These are phyloP conservation scores for Endogone sp. DNA, from an alignment of 192 early-diverging fungal species.

Conservation along the genomic window DNA sequence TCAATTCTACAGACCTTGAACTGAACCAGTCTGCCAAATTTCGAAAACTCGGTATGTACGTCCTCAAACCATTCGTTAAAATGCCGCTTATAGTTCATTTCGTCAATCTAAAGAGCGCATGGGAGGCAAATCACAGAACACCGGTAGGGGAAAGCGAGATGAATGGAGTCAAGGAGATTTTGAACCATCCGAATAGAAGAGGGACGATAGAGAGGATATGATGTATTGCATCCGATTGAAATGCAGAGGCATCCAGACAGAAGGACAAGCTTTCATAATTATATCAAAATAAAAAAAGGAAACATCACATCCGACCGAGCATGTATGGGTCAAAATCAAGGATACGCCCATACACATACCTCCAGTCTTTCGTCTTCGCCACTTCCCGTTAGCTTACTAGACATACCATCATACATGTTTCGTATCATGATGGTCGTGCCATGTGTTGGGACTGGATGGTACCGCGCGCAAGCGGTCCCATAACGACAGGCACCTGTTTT, in stretches of 20 bases:
- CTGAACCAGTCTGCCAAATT: constrained; percentile 32
- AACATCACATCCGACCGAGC: neutral
- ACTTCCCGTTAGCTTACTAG: constrained; percentile 13
- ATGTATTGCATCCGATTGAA: neutral
- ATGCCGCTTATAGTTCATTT: constrained; percentile 27
- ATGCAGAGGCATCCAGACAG: neutral
- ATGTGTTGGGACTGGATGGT: constrained; percentile 18
- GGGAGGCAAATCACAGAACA: neutral
- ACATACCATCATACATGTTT: constrained; percentile 39
- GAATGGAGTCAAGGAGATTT: constrained; percentile 16
- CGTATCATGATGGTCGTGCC: constrained; percentile 25
- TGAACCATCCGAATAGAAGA: constrained; percentile 8
- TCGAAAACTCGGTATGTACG: constrained; percentile 30
- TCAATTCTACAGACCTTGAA: constrained; percentile 34
- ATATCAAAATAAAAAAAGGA: neutral
- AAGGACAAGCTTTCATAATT: neutral
- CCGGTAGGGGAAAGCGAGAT: neutral
- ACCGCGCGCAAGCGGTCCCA: constrained; percentile 20
- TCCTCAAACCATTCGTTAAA: constrained; percentile 42
- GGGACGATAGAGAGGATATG: constrained; percentile 7
- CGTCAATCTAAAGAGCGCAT: constrained; percentile 19
- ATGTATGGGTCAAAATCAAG: neutral
- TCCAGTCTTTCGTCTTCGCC: constrained; percentile 26
- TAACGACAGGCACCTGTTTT: constrained; percentile 42
- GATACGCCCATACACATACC: constrained; percentile 15